A percentile compares a stretch with the other conserved stretches of the same genome.
phyloP scores from a whole-genome alignment of 495 filamentous ascomycete species.

The Hyaloscypha finlandica region DNA sequence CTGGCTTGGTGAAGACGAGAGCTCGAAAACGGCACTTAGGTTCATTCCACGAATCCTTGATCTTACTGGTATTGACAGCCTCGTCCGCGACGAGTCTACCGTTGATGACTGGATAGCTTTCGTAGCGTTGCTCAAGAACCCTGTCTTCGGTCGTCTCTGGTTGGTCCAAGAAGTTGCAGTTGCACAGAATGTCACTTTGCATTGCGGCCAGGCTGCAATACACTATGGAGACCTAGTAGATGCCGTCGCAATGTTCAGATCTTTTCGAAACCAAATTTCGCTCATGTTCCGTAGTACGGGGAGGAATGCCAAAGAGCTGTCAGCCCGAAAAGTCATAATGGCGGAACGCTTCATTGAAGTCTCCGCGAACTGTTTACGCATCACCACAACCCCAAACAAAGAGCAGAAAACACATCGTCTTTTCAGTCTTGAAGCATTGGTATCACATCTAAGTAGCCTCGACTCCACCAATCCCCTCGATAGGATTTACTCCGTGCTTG shows the following conservation, averaged over 20 bases:
- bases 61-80: constrained; percentile 23
- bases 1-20: constrained; percentile 16
- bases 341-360: constrained; percentile 38
- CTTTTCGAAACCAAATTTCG: not conserved
- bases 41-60: constrained; percentile 25
- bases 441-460: not conserved
- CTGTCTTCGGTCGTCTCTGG: constrained; percentile 39
- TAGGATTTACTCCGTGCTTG: constrained; percentile 9
- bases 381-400: not conserved
- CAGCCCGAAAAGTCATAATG: constrained; percentile 31
- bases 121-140: constrained; percentile 34
- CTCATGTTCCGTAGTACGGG: not conserved
- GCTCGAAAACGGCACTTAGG: constrained; percentile 4
- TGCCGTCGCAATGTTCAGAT: constrained; percentile 16
- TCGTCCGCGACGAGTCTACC: constrained; percentile 22
- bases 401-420: constrained; percentile 5
- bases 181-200: constrained; percentile 32
- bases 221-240: constrained; percentile 36
- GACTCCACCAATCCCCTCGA: constrained; percentile 8
- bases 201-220: constrained; percentile 32
- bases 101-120: constrained; percentile 33
- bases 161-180: constrained; percentile 43
- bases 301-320: constrained; percentile 7
- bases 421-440: constrained; percentile 15
- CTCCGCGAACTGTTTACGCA: constrained; percentile 37